phyloP scores from a whole-genome alignment of 2,329 filamentous ascomycete species.

The Colletotrichum salicis region DNA sequence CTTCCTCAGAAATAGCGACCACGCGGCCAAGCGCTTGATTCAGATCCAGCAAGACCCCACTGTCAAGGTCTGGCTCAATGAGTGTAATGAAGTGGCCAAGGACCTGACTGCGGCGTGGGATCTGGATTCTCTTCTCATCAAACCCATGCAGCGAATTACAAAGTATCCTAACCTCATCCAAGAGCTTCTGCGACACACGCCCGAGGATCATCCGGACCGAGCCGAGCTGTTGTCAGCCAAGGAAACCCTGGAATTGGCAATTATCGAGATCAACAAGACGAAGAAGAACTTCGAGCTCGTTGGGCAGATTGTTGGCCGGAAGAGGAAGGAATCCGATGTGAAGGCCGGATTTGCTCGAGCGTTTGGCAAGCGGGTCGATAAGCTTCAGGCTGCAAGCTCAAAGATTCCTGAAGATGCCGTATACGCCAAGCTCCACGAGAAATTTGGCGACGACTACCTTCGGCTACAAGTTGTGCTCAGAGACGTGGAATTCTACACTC shows the following conservation, averaged over 20 bases:
- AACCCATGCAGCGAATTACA: slow-evolving; percentile 92
- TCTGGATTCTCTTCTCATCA: slow-evolving; percentile 94
- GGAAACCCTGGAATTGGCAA: slow-evolving; percentile 69
- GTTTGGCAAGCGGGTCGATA: slow-evolving; percentile 89
- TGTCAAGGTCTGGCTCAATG: slow-evolving; percentile 86
- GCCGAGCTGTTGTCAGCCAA: slow-evolving; percentile 67
- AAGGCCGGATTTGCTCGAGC: slow-evolving; percentile 86
- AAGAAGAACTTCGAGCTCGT: slow-evolving; percentile 96
- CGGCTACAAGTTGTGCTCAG: slow-evolving; percentile 91
- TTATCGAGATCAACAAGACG: slow-evolving; percentile 90
- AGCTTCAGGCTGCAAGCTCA: slow-evolving; percentile 73
- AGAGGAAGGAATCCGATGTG: slow-evolving; percentile 89
- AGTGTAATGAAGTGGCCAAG: slow-evolving; percentile 91
- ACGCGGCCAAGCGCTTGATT: slow-evolving; percentile 69
- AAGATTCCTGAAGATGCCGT: slow-evolving; percentile 79
- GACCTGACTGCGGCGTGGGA: slow-evolving; percentile 96
- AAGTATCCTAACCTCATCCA: slow-evolving; percentile 92
- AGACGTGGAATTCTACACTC: slow-evolving; percentile 92
- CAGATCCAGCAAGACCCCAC: slow-evolving; percentile 72
- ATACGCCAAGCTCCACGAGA: slow-evolving; percentile 84
- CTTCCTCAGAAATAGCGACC: slow-evolving; percentile 72
- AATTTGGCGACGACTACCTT: slow-evolving; percentile 91
- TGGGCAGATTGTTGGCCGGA: slow-evolving; percentile 85
- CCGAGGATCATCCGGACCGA: slow-evolving; percentile 84
- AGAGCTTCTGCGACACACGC: slow-evolving; percentile 82